Evolutionary conservation across 2,329 filamentous ascomycete species (phyloP), one percentile per base, ranked within the genome.

Genomic region (Colletotrichum cuscutae): DNA sequence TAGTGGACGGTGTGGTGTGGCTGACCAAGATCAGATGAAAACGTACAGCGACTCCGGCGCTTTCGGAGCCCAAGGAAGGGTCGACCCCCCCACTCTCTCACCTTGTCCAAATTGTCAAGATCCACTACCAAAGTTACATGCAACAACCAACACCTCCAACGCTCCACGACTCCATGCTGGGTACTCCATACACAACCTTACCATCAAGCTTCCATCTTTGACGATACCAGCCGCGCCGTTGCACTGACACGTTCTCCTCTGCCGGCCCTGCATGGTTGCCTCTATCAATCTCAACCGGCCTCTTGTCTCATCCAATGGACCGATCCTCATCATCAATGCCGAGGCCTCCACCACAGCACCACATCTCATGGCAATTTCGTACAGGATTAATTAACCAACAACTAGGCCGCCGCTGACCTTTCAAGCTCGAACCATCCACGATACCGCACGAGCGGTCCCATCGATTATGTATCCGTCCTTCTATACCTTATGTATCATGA

Each of bases 21-120:
- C 59, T 69, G 59, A 49, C 53, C 59, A 53, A 53, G 32, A 69
- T 64, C 65, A 69, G 68, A 71, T 52, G 68, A 62, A 68, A 71
- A 65, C 68, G 68, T 64, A 59, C 13, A 22, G n/a, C 42, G 42
- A 49, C 42, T 49, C 42, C 19, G 13, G 67, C 60, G 59, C 28
- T 49, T 64, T 37, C 30, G 32, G 62, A 37, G 22, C 57, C 49
- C 13, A 32, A 49, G 57, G 53, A 37, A 32, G 61, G 66, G 30
- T n/a, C 65, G 37, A 35, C 24, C 22, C 65, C 42, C 42, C 65
- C 65, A 54, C 65, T 35, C 42, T 28, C 13, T 28, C 24, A 59
- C 26, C 4, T 9, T 22, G 32, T 32, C 42, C 12, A 26, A 68
- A 68, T 58, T 53, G 59, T 59, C 42, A 46, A 64, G 69, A 62